Base-by-base conservation (phyloP, 768 basidiomycete species). In the Agrocybe pediades region DNA sequence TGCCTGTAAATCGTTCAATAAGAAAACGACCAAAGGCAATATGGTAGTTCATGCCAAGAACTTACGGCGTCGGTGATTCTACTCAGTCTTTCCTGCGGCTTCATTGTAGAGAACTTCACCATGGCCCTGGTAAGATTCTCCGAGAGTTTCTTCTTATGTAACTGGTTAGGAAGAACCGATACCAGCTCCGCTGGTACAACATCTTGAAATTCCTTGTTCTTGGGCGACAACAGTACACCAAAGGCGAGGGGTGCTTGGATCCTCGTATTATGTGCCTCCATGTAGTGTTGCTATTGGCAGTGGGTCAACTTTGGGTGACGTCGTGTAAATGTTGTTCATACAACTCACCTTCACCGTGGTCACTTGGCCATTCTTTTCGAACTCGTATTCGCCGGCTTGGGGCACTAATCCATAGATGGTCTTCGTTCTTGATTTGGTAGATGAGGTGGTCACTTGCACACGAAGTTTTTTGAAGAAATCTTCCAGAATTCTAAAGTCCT, bases 161-260 rank as follows among this genome's bases (percentile, higher is more conserved):
- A 59, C 49, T 87, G 85, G 2, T 80, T 75, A 0, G 73, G 69
- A 3, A 73, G 58, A 9, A 87, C 55, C 0, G 56, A 21, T 49
- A 80, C 83, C 0, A 81, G 53, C 53, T 87, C 83, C 0, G 77
- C 71, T 0, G 85, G 85, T 4, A 85, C 66, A n/a, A 77, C 64
- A 0, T 69, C 69, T 0, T 68, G 65, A 5, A 46, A 57, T 2
- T 60, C 58, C 0, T 60, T 64, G 1, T 63, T 67, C 36, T 64
- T 45, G 6, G 56, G 59, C 6, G 70, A 64, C 6, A 74, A 56
- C 2, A 54, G 56, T 6, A 83, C 66, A 2, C 78, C 81, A 25
- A 79, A 61, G 7, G 71, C 70, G 0, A 62, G 63, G 0, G 78
- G 78, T 56, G 65, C 64, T 15, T 51, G 23, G 6, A 82, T 49